A percentile compares a stretch with the other conserved stretches of the same genome.
These are phyloP conservation scores for Acorus calamus DNA, from an alignment of 106 monocot genomes.

Conservation along the genomic window DNA sequence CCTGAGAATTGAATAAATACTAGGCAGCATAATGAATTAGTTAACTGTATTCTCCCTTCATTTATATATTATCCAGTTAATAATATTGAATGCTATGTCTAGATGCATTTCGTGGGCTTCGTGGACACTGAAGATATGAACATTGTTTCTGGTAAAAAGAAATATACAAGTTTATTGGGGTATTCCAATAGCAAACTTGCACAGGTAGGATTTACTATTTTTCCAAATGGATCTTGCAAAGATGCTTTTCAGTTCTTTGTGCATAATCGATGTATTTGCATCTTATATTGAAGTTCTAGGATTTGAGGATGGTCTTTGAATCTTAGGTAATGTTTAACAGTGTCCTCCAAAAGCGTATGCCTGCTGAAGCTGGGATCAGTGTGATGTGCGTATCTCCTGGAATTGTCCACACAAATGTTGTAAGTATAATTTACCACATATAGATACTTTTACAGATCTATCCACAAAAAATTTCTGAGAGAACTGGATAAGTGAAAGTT, in stretches of 20 bases:
- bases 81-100: background rate
- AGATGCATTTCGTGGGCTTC: slow-evolving; percentile 92
- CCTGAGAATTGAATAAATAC: no score
- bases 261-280: background rate
- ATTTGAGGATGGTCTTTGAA: slow-evolving; percentile 4
- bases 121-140: slow-evolving; percentile 90
- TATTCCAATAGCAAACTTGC: slow-evolving; percentile 80
- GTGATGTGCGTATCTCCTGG: slow-evolving; percentile 82
- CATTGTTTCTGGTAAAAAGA: slow-evolving; percentile 64
- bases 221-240: background rate
- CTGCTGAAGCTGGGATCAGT: slow-evolving; percentile 77
- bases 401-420: slow-evolving; percentile 94
- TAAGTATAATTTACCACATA: slow-evolving; percentile 25
- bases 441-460: no score
- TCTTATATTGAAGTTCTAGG: slow-evolving; percentile 3
- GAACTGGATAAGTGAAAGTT: no score
- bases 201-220: slow-evolving; percentile 31
- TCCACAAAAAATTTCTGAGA: no score
- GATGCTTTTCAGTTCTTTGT: background rate
- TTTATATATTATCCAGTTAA: no score
- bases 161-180: slow-evolving; percentile 62
- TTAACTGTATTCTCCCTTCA: no score
- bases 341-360: slow-evolving; percentile 82
- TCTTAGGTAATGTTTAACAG: slow-evolving; percentile 85
- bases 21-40: no score